Percentiles rank a stretch among this genome's conserved stretches.
Conservation (phyloP, 75 land plant genomes). For the Picea glauca region DNA sequence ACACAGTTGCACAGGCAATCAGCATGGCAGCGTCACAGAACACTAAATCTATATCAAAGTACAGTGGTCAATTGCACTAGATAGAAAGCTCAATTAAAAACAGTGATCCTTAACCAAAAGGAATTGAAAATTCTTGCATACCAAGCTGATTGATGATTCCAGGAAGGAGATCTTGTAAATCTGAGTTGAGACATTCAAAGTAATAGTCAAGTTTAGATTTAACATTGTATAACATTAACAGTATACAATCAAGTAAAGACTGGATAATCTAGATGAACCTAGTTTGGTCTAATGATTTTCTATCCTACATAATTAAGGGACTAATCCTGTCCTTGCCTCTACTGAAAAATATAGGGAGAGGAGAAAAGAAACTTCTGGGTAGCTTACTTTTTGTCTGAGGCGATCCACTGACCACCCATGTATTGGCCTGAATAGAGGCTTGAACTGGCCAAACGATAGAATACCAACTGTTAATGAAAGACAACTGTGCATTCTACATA, state of each 20-base stretch:
- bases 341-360: not conserved
- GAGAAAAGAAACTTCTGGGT: not conserved
- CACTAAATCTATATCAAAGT: not conserved
- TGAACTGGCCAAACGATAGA: slow-evolving; percentile 22
- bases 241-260: not conserved
- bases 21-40: not conserved
- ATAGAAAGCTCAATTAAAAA: no score
- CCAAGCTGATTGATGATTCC: slow-evolving; percentile 32
- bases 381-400: slow-evolving; percentile 29
- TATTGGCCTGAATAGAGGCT: slow-evolving; percentile 34
- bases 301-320: not conserved
- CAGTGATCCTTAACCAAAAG: not conserved
- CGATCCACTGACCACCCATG: slow-evolving; percentile 38
- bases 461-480: not conserved
- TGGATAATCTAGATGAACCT: not conserved
- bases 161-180: slow-evolving; percentile 26
- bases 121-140: not conserved
- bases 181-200: slow-evolving; percentile 8
- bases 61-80: not conserved
- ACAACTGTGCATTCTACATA: not conserved
- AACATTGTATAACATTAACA: not conserved
- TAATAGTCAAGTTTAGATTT: not conserved
- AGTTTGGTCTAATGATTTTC: not conserved
- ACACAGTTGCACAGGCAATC: not conserved
- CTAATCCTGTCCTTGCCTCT: not conserved